Base-by-base conservation (phyloP, 179 eudicot genomes). In the Nepenthes alata region DNA sequence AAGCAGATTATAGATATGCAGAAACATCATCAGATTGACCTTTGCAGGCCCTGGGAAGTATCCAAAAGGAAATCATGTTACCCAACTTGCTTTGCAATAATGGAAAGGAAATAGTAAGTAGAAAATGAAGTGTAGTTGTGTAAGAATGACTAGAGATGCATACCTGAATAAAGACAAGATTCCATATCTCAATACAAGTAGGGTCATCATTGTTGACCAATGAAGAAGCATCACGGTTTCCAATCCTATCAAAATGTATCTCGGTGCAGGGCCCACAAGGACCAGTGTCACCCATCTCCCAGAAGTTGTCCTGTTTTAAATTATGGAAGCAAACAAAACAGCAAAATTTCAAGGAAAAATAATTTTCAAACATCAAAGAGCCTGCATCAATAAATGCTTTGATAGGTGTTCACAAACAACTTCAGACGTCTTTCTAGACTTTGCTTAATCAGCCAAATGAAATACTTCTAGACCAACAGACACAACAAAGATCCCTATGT, bases 201-300 rank as follows among this genome's bases (percentile, higher is more conserved):
- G 98, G 98, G 55, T 93, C 97, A 66, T 93, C 98, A 73, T 87
- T 79, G 70, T 93, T 93, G 64, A 93, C 98, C 75, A 87, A 68
- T 49, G 93, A 70, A 5, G 95, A 86, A 68, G 93, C 98, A 73
- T 93, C 97, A 48, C 97, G 97, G 67, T 76, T 74, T 11, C 98
- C 98, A 64, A 87, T 76, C 74, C 98, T 81, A 77, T 93, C 98
- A 59, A 81, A 93, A 64, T 93, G 98, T 57, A 93, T 85, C 77
- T 93, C 98, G 3, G 98, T 89, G 74, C 98, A 93, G 36, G 97
- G 98, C 62, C 97, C 98, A 74, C 98, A 93, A 47, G 98, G 98
- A 55, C 98, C 98, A 68, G 98, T 93, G 68, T 93, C 98, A 41
- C 98, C 98, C 98, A 93, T 93, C 81, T 93, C 98, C 98, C 98